Conservation (phyloP, 768 basidiomycete genomes). For the Lentinula boryana region DNA sequence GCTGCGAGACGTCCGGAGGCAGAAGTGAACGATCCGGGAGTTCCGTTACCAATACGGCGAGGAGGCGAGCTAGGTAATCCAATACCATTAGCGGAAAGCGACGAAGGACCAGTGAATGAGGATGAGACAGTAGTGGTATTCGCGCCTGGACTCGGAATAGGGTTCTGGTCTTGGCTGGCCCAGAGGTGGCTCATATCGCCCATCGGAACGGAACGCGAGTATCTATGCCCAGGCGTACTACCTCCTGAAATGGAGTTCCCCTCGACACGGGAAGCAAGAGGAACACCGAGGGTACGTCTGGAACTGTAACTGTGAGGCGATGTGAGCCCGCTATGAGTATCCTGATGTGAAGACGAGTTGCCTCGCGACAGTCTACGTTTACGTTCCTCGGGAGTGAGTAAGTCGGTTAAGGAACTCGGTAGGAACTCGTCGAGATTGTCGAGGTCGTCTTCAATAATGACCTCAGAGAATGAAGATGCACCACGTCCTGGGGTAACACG, state of each 20-base stretch:
- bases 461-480: background rate
- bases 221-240: slow-evolving; percentile 48
- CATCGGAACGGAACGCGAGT: slow-evolving; percentile 77
- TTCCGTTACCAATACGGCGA: slow-evolving; percentile 25
- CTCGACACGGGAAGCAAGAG: slow-evolving; percentile 14
- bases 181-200: slow-evolving; percentile 79
- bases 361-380: slow-evolving; percentile 76
- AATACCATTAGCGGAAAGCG: background rate
- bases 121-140: slow-evolving; percentile 14
- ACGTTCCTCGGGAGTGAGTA: slow-evolving; percentile 85
- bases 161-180: slow-evolving; percentile 41
- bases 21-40: slow-evolving; percentile 42
- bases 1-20: slow-evolving; percentile 17
- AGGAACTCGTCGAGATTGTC: slow-evolving; percentile 87
- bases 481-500: slow-evolving; percentile 10
- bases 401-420: slow-evolving; percentile 81
- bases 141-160: background rate
- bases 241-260: slow-evolving; percentile 13
- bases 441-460: slow-evolving; percentile 41
- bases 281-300: slow-evolving; percentile 14
- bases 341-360: slow-evolving; percentile 36
- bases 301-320: slow-evolving; percentile 7
- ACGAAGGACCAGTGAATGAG: slow-evolving; percentile 17
- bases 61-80: slow-evolving; percentile 32
- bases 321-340: slow-evolving; percentile 5